phyloP scores from a whole-genome alignment of 768 basidiomycete genomes.

The Termitomyces sp. region DNA sequence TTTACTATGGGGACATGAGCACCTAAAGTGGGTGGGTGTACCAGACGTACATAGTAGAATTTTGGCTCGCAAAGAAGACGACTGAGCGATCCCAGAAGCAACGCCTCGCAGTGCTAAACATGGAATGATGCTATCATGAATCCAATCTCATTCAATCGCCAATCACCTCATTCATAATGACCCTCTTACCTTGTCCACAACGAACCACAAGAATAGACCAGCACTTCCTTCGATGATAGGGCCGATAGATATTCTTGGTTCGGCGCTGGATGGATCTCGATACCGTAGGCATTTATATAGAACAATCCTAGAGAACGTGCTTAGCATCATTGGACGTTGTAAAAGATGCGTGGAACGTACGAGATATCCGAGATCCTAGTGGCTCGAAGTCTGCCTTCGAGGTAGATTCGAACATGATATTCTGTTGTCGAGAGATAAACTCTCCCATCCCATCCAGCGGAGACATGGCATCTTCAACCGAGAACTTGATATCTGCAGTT shows the following conservation, averaged over 20 bases:
- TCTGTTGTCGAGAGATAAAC: conserved; percentile 43
- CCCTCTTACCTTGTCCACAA: conserved; percentile 81
- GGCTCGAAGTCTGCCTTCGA: conserved; percentile 53
- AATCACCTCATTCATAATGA: too few species aligned
- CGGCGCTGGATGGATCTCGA: conserved; percentile 87
- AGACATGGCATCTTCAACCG: conserved; percentile 33
- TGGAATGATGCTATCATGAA: conserved; percentile 58
- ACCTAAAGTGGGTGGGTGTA: conserved; percentile 1
- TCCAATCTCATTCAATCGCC: neutral
- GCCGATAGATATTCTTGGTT: conserved; percentile 76
- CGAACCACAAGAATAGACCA: conserved; percentile 93
- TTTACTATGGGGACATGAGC: conserved; percentile 56
- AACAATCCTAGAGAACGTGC: conserved; percentile 52
- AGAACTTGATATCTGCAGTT: conserved; percentile 27
- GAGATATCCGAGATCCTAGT: conserved; percentile 57
- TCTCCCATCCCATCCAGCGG: conserved; percentile 55
- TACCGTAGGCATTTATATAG: conserved; percentile 90
- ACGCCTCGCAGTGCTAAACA: conserved; percentile 85
- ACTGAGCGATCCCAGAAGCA: conserved; percentile 72
- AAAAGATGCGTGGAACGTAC: conserved; percentile 36
- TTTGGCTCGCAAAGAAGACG: conserved; percentile 69
- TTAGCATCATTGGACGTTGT: conserved; percentile 6
- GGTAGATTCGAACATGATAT: conserved; percentile 61
- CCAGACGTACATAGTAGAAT: conserved; percentile 70
- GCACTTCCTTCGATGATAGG: conserved; percentile 54